phyloP scores from a whole-genome alignment of 495 filamentous ascomycete genomes.

The Aeminium ludgeri region DNA sequence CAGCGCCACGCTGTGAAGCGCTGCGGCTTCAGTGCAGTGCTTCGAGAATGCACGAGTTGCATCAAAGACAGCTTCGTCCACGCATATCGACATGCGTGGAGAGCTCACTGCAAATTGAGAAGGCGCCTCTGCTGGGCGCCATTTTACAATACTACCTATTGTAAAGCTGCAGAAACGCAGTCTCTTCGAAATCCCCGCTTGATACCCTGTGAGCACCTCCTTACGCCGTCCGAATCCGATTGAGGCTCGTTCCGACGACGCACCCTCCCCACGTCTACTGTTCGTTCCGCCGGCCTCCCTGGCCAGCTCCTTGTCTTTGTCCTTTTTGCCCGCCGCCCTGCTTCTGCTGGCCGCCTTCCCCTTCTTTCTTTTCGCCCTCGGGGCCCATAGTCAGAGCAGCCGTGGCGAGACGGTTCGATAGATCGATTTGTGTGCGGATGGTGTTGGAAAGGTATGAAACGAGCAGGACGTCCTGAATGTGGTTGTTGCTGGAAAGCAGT shows the following conservation, averaged over 20 bases:
- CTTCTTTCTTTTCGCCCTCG: constrained; percentile 2
- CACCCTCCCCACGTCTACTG: constrained; percentile 3
- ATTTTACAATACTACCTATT: background rate
- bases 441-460: constrained; percentile 96
- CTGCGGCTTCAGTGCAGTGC: no score
- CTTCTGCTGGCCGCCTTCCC: constrained; percentile 14
- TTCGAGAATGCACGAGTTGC: no score
- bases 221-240: no score
- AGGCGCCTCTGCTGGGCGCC: constrained; percentile 3
- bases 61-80: no score
- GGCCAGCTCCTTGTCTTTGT: constrained; percentile 16
- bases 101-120: no score
- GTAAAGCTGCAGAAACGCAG: background rate
- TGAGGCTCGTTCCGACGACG: background rate
- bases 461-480: constrained; percentile 94
- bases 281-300: constrained; percentile 9
- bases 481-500: constrained; percentile 62
- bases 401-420: constrained; percentile 83
- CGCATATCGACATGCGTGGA: no score
- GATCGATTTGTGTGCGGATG: constrained; percentile 95
- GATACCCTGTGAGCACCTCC: background rate
- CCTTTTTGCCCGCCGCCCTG: constrained; percentile 14
- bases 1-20: no score
- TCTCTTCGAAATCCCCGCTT: background rate
- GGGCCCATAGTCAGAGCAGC: constrained; percentile 46